Conservation (phyloP, 345 rosid species). For the Aquilaria malaccensis region DNA sequence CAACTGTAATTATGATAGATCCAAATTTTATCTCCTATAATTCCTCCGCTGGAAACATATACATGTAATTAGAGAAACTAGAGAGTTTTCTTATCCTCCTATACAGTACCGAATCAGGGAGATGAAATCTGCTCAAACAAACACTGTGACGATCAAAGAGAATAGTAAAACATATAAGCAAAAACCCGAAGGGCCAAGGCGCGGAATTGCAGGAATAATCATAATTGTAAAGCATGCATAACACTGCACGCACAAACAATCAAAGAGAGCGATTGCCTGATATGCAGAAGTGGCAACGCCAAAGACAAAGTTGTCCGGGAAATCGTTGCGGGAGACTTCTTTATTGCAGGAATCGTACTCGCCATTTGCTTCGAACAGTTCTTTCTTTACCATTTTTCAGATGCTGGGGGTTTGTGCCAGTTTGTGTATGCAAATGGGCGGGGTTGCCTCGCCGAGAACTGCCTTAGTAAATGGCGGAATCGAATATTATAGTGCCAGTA, state of each 20-base stretch:
- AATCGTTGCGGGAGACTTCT: slow-evolving; percentile 28
- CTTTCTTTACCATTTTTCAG: slow-evolving; percentile 26
- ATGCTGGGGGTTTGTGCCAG: too few relatives aligned
- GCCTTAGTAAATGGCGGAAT: too few relatives aligned
- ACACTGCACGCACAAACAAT: neutral
- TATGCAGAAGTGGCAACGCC: slow-evolving; percentile 65
- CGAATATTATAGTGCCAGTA: too few relatives aligned
- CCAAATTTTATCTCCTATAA: neutral
- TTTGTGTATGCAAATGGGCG: too few relatives aligned
- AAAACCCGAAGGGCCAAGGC: neutral
- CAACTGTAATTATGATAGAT: too few relatives aligned
- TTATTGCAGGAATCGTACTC: neutral
- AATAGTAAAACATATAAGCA: slow-evolving; percentile 1
- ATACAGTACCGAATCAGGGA: neutral
- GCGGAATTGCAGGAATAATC: too few relatives aligned
- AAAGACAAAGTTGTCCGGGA: slow-evolving; percentile 47
- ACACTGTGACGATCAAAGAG: neutral
- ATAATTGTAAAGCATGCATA: neutral
- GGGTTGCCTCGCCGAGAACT: too few relatives aligned
- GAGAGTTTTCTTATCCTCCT: too few relatives aligned
- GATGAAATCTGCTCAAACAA: neutral
- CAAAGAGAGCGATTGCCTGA: slow-evolving; percentile 23
- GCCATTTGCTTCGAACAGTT: slow-evolving; percentile 14
- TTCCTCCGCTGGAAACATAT: neutral
- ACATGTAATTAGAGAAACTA: neutral